These are phyloP conservation scores for Papilionanthe hybrid DNA, from an alignment of 116 monocot species.

Conservation along the genomic window DNA sequence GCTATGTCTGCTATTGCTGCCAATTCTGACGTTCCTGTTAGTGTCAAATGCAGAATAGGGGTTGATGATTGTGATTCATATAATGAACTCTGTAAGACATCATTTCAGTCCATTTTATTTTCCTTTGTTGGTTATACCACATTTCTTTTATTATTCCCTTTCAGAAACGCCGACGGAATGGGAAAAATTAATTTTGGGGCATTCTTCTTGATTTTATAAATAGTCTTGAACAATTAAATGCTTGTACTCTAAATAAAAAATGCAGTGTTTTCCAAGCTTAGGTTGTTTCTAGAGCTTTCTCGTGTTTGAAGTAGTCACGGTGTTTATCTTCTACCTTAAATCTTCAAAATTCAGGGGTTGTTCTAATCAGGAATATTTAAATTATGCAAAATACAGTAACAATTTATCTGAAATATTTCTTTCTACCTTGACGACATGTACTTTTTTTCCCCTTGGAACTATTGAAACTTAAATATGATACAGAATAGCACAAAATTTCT, in stretches of 20 bases:
- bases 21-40: constrained; percentile 83
- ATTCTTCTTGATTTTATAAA: not conserved
- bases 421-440: too few relatives aligned
- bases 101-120: constrained; percentile 4
- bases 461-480: not conserved
- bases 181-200: not conserved
- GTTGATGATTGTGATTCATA: constrained; percentile 95
- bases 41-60: constrained; percentile 97
- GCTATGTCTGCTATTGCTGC: constrained; percentile 89
- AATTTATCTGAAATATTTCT: not conserved
- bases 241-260: not conserved
- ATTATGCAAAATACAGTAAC: not conserved
- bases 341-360: not conserved
- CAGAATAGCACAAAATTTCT: not conserved
- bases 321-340: too few relatives aligned
- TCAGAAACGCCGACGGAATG: not conserved
- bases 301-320: not conserved
- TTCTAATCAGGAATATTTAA: not conserved
- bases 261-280: not conserved
- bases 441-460: not conserved
- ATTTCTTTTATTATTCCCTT: not conserved
- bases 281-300: not conserved
- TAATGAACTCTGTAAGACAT: constrained; percentile 77
- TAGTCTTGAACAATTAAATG: not conserved
- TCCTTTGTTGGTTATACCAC: not conserved